phyloP scores from a whole-genome alignment of 768 basidiomycete genomes.

The Lentinula raphanica region DNA sequence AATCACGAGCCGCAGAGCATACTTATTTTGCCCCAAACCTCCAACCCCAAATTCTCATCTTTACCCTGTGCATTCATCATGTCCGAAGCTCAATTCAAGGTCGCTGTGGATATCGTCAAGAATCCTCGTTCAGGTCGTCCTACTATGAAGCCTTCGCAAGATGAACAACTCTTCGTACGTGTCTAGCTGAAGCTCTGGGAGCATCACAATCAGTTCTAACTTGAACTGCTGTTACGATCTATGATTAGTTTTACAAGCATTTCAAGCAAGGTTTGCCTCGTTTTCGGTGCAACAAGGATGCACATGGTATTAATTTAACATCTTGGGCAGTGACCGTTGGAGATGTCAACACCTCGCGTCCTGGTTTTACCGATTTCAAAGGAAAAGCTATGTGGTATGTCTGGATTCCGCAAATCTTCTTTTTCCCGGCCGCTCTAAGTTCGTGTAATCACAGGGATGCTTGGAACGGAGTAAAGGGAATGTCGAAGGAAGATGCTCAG shows the following conservation, averaged over 20 bases:
- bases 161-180: conserved; percentile 77
- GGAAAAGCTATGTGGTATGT: conserved; percentile 88
- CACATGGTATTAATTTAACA: not conserved
- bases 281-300: not conserved
- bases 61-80: conserved; percentile 34
- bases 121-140: conserved; percentile 75
- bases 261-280: conserved; percentile 79
- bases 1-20: not conserved
- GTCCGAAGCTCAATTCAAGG: conserved; percentile 70
- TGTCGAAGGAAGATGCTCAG: conserved; percentile 65
- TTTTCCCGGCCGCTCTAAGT: conserved; percentile 10
- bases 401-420: conserved; percentile 10
- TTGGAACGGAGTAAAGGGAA: conserved; percentile 73
- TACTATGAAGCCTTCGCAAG: conserved; percentile 57
- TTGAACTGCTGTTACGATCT: conserved; percentile 11
- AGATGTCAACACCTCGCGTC: conserved; percentile 57
- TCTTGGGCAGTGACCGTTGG: conserved; percentile 58
- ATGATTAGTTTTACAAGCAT: conserved; percentile 79
- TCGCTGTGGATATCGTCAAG: conserved; percentile 64
- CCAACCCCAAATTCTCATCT: not conserved
- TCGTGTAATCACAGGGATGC: conserved; percentile 60
- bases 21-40: not conserved
- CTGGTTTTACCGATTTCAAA: conserved; percentile 78
- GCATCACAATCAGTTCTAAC: not conserved
- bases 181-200: no score